These are phyloP conservation scores for Royoungia palumana DNA, from an alignment of 768 basidiomycete species.

Conservation along the genomic window DNA sequence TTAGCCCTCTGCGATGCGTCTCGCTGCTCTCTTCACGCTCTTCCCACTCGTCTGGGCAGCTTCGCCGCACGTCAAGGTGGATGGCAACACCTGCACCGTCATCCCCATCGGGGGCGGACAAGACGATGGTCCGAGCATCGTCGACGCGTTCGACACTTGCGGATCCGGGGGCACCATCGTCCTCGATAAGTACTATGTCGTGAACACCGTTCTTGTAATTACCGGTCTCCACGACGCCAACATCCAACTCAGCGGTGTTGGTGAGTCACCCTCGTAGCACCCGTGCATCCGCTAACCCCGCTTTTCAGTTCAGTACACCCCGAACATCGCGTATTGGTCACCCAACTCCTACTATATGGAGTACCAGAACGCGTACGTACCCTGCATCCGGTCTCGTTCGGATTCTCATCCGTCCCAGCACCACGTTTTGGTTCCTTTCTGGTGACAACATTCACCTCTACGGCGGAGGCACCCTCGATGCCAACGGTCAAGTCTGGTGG, in stretches of 20 bases:
- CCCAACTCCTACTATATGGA: slow-evolving; percentile 38
- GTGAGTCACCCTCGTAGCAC: slow-evolving; percentile 22
- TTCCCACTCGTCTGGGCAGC: background rate
- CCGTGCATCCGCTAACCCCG: background rate
- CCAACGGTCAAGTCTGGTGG: slow-evolving; percentile 45
- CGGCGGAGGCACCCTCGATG: slow-evolving; percentile 44
- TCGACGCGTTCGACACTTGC: slow-evolving; percentile 32
- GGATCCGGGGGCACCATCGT: slow-evolving; percentile 27
- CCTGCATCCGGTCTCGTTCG: background rate
- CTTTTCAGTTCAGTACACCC: slow-evolving; percentile 33
- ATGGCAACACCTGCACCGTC: slow-evolving; percentile 23
- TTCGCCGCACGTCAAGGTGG: slow-evolving; percentile 3
- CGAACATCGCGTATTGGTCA: slow-evolving; percentile 42
- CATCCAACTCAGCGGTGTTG: slow-evolving; percentile 38
- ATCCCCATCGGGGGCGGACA: slow-evolving; percentile 31
- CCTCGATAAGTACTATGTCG: slow-evolving; percentile 34
- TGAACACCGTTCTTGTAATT: slow-evolving; percentile 39
- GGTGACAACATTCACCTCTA: slow-evolving; percentile 37
- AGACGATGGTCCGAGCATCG: slow-evolving; percentile 37
- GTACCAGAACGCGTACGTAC: slow-evolving; percentile 40
- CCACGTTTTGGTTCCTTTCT: slow-evolving; percentile 41
- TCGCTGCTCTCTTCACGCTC: no score
- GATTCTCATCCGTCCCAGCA: slow-evolving; percentile 17
- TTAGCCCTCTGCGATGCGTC: no score
- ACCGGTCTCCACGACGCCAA: slow-evolving; percentile 36